These are phyloP conservation scores for Pseudognaphalium luteoalbum DNA, from an alignment of 129 eudicot species.

Conservation along the genomic window DNA sequence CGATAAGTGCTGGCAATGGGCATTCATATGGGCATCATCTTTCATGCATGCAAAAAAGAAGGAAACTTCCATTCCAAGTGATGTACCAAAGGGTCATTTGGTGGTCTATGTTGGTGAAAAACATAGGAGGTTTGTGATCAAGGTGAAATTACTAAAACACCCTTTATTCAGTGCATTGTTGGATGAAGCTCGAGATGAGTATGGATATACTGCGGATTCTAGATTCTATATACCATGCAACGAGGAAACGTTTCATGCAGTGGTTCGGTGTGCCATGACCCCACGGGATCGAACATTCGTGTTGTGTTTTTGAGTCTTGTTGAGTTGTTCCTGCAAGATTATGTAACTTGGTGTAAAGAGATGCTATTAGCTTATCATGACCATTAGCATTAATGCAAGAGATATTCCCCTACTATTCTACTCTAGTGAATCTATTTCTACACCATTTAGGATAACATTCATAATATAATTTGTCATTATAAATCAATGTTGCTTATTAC, in stretches of 20 bases:
- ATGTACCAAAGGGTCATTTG: constrained; percentile 92
- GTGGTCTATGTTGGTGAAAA: constrained; percentile 82
- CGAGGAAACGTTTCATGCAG: constrained; percentile 63
- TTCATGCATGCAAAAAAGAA: constrained; percentile 40
- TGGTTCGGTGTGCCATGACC: constrained; percentile 56
- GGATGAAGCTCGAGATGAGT: constrained; percentile 73
- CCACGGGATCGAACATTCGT: constrained; percentile 27
- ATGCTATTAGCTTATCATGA: not conserved
- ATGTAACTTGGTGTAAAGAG: constrained; percentile 29
- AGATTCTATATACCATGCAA: constrained; percentile 73
- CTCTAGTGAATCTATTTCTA: not conserved
- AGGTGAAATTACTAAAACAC: constrained; percentile 61
- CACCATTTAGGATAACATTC: not conserved
- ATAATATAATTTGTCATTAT: not conserved
- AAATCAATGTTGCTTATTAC: not conserved
- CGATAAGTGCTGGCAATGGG: constrained; percentile 57
- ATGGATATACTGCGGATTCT: constrained; percentile 51
- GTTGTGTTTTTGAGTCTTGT: constrained; percentile 36
- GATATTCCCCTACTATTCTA: constrained; percentile 4
- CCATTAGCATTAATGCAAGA: constrained; percentile 17
- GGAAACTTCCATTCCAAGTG: constrained; percentile 54
- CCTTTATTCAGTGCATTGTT: constrained; percentile 73
- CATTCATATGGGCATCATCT: constrained; percentile 41
- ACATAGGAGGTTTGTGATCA: constrained; percentile 69
- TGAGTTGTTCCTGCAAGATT: constrained; percentile 17